Conservation (phyloP, 2,329 filamentous ascomycete species). For the Colletotrichum musicola region DNA sequence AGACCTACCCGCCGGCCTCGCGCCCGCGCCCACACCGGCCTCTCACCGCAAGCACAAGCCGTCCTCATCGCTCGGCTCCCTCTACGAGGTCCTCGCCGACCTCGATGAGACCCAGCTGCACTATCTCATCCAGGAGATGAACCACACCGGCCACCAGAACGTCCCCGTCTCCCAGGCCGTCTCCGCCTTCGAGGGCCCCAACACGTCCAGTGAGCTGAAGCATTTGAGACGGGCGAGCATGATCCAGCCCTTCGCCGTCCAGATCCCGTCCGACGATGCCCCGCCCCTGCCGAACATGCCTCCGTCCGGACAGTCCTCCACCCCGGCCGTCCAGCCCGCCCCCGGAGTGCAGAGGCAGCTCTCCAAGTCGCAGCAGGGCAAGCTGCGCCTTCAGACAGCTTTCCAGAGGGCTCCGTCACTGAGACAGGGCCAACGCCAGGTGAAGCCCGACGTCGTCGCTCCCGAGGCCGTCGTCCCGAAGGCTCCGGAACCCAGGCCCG, state of each 20-base stretch:
- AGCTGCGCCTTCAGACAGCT: constrained; percentile 30
- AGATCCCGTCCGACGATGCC: too few relatives aligned
- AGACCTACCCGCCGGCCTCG: neutral
- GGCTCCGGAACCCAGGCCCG: constrained; percentile 1
- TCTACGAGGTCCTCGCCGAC: constrained; percentile 37
- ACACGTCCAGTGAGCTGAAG: neutral
- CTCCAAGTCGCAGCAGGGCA: constrained; percentile 33
- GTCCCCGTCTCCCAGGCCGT: constrained; percentile 35
- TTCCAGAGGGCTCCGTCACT: constrained; percentile 23
- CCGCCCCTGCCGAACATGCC: neutral
- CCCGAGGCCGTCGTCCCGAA: neutral
- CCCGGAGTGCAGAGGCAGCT: constrained; percentile 17
- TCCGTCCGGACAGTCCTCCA: neutral
- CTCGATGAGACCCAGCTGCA: constrained; percentile 36
- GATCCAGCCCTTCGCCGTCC: neutral
- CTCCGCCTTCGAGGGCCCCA: constrained; percentile 25
- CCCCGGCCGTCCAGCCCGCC: neutral
- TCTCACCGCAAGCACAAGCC: constrained; percentile 17
- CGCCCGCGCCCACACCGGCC: neutral
- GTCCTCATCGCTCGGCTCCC: constrained; percentile 26
- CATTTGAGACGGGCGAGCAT: neutral
- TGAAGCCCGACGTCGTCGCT: neutral
- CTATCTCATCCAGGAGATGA: constrained; percentile 40
- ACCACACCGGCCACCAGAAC: constrained; percentile 35
- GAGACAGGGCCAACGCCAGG: constrained; percentile 2